phyloP scores from a whole-genome alignment of 1,139 yeast genomes.

The Candida anutae region DNA sequence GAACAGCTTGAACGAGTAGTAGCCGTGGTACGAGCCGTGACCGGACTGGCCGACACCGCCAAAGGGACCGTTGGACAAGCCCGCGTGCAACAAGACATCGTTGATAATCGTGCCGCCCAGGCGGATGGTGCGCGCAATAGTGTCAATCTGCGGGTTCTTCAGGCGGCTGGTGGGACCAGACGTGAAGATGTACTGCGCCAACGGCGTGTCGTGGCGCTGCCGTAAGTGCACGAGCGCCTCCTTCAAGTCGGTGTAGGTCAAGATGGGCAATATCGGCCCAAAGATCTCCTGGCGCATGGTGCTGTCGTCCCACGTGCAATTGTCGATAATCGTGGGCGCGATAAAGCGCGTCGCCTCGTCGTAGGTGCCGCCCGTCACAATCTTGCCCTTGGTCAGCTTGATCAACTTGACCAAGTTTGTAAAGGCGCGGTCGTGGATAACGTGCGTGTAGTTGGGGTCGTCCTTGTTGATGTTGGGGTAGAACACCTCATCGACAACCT shows the following conservation, averaged over 20 bases:
- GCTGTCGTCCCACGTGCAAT: constrained; percentile 58
- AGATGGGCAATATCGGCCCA: constrained; percentile 78
- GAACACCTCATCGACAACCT: constrained; percentile 37
- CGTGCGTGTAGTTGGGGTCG: constrained; percentile 43
- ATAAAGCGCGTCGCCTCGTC: constrained; percentile 43
- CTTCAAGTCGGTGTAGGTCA: constrained; percentile 45
- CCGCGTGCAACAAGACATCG: constrained; percentile 70
- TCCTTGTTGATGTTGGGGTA: constrained; percentile 32
- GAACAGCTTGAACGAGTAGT: constrained; percentile 61
- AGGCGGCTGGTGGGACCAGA: constrained; percentile 24
- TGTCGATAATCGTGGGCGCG: constrained; percentile 67
- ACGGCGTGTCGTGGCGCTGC: constrained; percentile 69
- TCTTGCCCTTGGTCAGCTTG: constrained; percentile 46
- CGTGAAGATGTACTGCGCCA: constrained; percentile 75
- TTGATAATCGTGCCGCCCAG: constrained; percentile 72
- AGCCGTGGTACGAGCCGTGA: constrained; percentile 74
- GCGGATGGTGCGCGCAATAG: constrained; percentile 47
- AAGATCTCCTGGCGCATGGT: constrained; percentile 74
- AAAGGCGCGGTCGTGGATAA: constrained; percentile 57
- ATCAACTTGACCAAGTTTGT: constrained; percentile 41
- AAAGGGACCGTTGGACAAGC: constrained; percentile 68
- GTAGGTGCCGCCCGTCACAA: constrained; percentile 51
- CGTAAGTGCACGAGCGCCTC: constrained; percentile 42
- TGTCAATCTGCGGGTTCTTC: constrained; percentile 42
- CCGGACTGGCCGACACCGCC: constrained; percentile 92